phyloP scores from a whole-genome alignment of 805 yeast species.

The Pichia kluyveri region DNA sequence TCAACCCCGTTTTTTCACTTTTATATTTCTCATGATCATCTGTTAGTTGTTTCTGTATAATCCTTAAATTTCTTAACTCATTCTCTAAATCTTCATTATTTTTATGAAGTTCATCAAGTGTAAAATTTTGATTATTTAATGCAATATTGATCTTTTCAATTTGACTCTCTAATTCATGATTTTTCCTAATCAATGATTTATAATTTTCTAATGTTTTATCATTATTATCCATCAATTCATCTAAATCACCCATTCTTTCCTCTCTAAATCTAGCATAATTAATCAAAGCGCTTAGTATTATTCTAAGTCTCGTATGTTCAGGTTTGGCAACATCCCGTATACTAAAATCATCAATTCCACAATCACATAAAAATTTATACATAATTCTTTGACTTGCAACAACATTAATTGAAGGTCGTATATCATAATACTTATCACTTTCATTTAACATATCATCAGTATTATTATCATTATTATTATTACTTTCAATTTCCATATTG shows the following conservation, averaged over 20 bases:
- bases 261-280: slow-evolving; percentile 82
- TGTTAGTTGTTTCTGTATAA: slow-evolving; percentile 52
- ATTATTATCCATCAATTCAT: slow-evolving; percentile 46
- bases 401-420: slow-evolving; percentile 36
- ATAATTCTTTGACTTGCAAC: slow-evolving; percentile 53
- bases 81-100: slow-evolving; percentile 50
- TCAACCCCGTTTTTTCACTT: slow-evolving; percentile 47
- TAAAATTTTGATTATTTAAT: slow-evolving; percentile 19
- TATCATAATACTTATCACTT: slow-evolving; percentile 5
- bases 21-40: slow-evolving; percentile 57
- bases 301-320: slow-evolving; percentile 53
- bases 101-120: slow-evolving; percentile 34
- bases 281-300: slow-evolving; percentile 73
- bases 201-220: slow-evolving; percentile 40
- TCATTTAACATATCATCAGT: not conserved
- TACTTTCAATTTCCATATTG: slow-evolving; percentile 15
- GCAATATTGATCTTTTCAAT: slow-evolving; percentile 13
- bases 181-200: slow-evolving; percentile 34
- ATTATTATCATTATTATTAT: slow-evolving; percentile 9
- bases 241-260: slow-evolving; percentile 63
- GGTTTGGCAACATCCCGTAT: slow-evolving; percentile 71
- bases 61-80: slow-evolving; percentile 52
- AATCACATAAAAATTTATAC: slow-evolving; percentile 52
- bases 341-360: slow-evolving; percentile 73
- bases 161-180: slow-evolving; percentile 28